Conservation (phyloP, 768 basidiomycete genomes). For the Asterophora parasitica region DNA sequence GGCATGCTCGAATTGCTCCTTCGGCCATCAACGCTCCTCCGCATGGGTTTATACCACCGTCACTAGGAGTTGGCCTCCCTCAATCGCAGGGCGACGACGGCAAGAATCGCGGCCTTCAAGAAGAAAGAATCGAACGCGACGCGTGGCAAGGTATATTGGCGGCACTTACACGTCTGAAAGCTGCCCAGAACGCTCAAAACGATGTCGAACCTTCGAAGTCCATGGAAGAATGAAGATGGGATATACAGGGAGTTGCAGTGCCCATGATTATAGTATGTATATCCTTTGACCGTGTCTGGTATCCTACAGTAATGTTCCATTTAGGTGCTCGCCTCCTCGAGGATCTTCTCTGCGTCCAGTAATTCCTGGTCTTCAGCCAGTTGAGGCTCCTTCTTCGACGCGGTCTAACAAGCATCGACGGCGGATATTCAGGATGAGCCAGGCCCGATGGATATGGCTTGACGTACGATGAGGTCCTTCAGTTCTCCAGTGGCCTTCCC, state of each 20-base stretch:
- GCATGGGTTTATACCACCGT: slow-evolving; percentile 67
- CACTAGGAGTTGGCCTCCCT: slow-evolving; percentile 74
- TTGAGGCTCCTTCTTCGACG: slow-evolving; percentile 38
- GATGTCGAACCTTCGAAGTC: slow-evolving; percentile 11
- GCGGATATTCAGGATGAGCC: slow-evolving; percentile 5
- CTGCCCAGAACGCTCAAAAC: slow-evolving; percentile 26
- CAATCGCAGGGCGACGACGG: slow-evolving; percentile 28
- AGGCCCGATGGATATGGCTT: slow-evolving; percentile 9
- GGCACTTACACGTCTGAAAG: slow-evolving; percentile 61
- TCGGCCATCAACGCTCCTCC: slow-evolving; percentile 84
- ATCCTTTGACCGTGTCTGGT: slow-evolving; percentile 5
- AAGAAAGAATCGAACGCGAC: slow-evolving; percentile 69
- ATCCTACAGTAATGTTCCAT: neutral
- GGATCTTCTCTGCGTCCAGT: slow-evolving; percentile 51
- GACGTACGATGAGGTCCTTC: slow-evolving; percentile 62
- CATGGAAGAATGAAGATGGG: slow-evolving; percentile 19
- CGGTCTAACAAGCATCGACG: slow-evolving; percentile 30
- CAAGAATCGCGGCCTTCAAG: slow-evolving; percentile 62
- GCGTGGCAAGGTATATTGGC: slow-evolving; percentile 74
- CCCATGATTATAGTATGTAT: slow-evolving; percentile 4
- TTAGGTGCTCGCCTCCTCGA: slow-evolving; percentile 50
- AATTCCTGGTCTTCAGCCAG: slow-evolving; percentile 41
- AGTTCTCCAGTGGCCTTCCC: slow-evolving; percentile 60
- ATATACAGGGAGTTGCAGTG: slow-evolving; percentile 5
- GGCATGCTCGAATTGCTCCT: slow-evolving; percentile 77